phyloP scores from a whole-genome alignment of 768 basidiomycete species.

The Lentinula sp. region DNA sequence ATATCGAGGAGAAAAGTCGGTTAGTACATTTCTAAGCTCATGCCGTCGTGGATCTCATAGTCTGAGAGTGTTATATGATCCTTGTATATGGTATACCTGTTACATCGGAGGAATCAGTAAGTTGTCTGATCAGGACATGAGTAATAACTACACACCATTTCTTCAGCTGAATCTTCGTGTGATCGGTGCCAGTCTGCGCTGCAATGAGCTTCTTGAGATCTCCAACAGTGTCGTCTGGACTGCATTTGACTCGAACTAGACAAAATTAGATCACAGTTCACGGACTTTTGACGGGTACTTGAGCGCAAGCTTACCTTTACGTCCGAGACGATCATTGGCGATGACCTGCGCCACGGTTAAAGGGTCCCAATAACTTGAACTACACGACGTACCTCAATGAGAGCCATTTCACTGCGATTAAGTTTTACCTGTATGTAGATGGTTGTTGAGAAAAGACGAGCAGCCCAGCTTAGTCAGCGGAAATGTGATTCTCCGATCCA shows the following conservation, averaged over 20 bases:
- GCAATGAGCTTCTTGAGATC: constrained; percentile 97
- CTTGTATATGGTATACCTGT: constrained; percentile 92
- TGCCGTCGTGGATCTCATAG: constrained; percentile 90
- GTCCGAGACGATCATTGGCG: constrained; percentile 92
- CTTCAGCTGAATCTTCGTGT: constrained; percentile 85
- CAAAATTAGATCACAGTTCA: background rate
- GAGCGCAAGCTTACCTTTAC: constrained; percentile 61
- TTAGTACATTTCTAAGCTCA: constrained; percentile 91
- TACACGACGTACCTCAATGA: constrained; percentile 43
- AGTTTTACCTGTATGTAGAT: background rate
- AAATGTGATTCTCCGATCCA: too few relatives aligned
- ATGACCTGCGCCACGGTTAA: constrained; percentile 54
- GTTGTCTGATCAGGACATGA: background rate
- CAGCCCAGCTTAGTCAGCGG: background rate
- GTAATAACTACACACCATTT: constrained; percentile 72
- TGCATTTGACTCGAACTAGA: constrained; percentile 91
- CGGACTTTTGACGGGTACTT: background rate
- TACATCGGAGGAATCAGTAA: background rate
- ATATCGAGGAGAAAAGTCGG: background rate
- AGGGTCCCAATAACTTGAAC: background rate
- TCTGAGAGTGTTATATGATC: constrained; percentile 92
- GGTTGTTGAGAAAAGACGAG: background rate
- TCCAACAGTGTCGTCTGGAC: constrained; percentile 92
- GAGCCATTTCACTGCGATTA: constrained; percentile 29
- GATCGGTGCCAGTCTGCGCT: constrained; percentile 89